Base-by-base conservation (phyloP, 805 yeast genomes). In the Yarrowia divulgata region DNA sequence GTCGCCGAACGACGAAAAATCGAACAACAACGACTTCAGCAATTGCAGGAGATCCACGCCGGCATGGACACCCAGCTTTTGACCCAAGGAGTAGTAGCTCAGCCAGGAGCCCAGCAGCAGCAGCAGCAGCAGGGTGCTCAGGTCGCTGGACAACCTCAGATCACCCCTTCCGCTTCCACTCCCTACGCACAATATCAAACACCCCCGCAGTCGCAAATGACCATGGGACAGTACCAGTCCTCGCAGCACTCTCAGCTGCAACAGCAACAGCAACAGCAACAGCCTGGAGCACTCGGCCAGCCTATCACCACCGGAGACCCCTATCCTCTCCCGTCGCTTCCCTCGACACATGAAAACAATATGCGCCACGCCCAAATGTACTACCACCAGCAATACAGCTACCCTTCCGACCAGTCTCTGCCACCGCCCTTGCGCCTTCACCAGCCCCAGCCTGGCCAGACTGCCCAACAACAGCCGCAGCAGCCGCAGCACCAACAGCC, bases 1-100 rank as follows among this genome's bases (percentile, higher is more conserved):
- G 78, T 78, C 8, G 78, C 78, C 32, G 77, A 75, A 70, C 69
- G 73, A 18, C 71, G 77, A 10, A 73, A 75, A 63, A 72, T 71
- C 16, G 72, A 71, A 66, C 66, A 60, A n/a, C 66, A 60, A 14
- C 50, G 66, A 8, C 66, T 60, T 18, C 66, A 60, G n/a, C 66
- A 60, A 42, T 42, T 60, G 50, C 66, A 60, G 66, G 52, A 60
- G 66, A 60, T 60, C 52, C 50, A 60, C 52, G 64, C 54, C 69
- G 69, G 62, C 70, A 70, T 40, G 43, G 63, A 48, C 70, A 40
- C 69, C 46, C 71, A 71, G 50, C 63, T 57, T 4, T 32, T 57
- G 48, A 57, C 63, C 48, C 63, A 57, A 39, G 48, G 48, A 8
- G 63, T 57, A 14, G 63, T 40, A 14, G 60, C 60, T 19, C 60